A percentile compares a stretch with the other conserved stretches of the same genome.
Evolutionary conservation across 2,329 filamentous ascomycete genomes (phyloP).

Genomic region (Pyrenochaeta sp.): DNA sequence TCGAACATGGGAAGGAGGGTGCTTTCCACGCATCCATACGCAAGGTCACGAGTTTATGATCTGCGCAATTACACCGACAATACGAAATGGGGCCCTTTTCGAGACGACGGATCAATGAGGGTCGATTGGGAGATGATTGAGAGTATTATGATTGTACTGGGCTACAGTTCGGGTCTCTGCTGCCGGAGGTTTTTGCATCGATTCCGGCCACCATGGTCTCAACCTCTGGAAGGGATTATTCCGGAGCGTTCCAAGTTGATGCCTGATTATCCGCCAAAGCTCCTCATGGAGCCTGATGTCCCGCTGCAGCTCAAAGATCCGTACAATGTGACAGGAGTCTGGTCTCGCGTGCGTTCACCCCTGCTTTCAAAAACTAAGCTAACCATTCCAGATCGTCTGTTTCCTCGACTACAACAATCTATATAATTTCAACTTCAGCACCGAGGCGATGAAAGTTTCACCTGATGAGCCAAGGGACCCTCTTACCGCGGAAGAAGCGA

Average conservation of each 20-base stretch:
- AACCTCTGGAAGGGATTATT: conserved; percentile 37
- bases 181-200: conserved; percentile 29
- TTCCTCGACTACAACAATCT: conserved; percentile 64
- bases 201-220: conserved; percentile 39
- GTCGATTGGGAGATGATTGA: conserved; percentile 86
- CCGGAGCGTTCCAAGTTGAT: conserved; percentile 17
- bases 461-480: conserved; percentile 56
- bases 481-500: conserved; percentile 70
- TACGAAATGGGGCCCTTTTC: conserved; percentile 76
- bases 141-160: conserved; percentile 73
- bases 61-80: conserved; percentile 69
- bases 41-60: conserved; percentile 76
- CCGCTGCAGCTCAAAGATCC: conserved; percentile 67
- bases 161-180: conserved; percentile 60
- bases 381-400: conserved; percentile 50
- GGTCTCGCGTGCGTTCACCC: conserved; percentile 69
- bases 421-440: conserved; percentile 73
- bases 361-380: conserved; percentile 4
- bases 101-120: conserved; percentile 64
- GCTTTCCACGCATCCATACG: conserved; percentile 63
- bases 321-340: conserved; percentile 74
- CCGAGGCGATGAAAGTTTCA: conserved; percentile 46
- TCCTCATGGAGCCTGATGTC: conserved; percentile 45
- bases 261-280: conserved; percentile 12
- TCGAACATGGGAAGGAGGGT: conserved; percentile 41